These are phyloP conservation scores for Globisporangium camurandrum DNA, from an alignment of 352 stramenopile genomes.

Conservation along the genomic window DNA sequence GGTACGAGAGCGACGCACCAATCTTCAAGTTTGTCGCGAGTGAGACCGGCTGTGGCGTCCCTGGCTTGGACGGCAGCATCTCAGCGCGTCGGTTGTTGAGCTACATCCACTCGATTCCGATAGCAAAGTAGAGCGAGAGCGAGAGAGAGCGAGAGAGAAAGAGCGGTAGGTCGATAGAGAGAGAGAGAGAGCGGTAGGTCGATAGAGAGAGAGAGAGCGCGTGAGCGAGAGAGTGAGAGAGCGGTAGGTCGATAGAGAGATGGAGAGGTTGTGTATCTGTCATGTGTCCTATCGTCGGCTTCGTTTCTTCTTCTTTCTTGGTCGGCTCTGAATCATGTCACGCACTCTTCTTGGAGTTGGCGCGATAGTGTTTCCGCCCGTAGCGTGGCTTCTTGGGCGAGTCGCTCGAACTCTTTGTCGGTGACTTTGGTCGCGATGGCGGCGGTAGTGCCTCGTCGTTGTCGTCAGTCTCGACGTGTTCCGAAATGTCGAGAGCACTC, in stretches of 20 bases:
- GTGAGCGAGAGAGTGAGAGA: neutral
- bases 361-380: conserved; percentile 70
- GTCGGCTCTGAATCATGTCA: too few relatives aligned
- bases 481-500: neutral
- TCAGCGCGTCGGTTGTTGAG: conserved; percentile 66
- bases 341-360: conserved; percentile 51
- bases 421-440: too few relatives aligned
- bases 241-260: too few relatives aligned
- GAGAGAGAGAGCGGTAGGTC: conserved; percentile 9
- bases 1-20: conserved; percentile 76
- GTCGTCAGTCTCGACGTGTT: conserved; percentile 4
- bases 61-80: conserved; percentile 76
- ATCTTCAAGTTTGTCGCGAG: conserved; percentile 88
- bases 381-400: conserved; percentile 56
- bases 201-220: neutral
- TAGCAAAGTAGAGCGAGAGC: conserved; percentile 25
- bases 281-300: too few relatives aligned
- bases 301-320: too few relatives aligned
- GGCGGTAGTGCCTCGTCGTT: neutral
- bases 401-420: conserved; percentile 13
- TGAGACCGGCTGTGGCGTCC: conserved; percentile 63
- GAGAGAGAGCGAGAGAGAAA: neutral
- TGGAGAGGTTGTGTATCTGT: too few relatives aligned
- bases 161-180: neutral
- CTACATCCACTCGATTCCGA: conserved; percentile 71